phyloP scores from a whole-genome alignment of 768 basidiomycete species.

The Dentipellis sp. region DNA sequence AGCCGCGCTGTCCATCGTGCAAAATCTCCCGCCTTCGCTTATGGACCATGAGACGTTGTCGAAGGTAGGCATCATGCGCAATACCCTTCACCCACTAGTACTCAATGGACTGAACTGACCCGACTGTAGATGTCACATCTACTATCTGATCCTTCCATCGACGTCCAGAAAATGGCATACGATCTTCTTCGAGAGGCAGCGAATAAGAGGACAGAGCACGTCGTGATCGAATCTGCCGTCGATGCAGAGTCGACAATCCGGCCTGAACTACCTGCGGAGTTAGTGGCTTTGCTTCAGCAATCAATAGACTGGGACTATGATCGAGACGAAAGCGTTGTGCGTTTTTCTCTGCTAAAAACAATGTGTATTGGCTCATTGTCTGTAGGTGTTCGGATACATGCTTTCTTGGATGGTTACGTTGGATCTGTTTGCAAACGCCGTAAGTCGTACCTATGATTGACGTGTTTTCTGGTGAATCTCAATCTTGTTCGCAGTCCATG shows the following conservation, averaged over 20 bases:
- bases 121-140: slow-evolving; percentile 67
- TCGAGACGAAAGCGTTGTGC: slow-evolving; percentile 23
- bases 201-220: slow-evolving; percentile 63
- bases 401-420: slow-evolving; percentile 87
- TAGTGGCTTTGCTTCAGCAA: slow-evolving; percentile 53
- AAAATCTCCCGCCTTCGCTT: slow-evolving; percentile 52
- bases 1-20: slow-evolving; percentile 58
- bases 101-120: neutral
- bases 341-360: neutral
- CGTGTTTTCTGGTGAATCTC: neutral
- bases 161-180: slow-evolving; percentile 75
- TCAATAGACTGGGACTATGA: slow-evolving; percentile 29
- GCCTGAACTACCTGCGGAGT: slow-evolving; percentile 53
- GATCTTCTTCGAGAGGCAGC: slow-evolving; percentile 62
- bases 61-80: slow-evolving; percentile 32
- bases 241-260: slow-evolving; percentile 50
- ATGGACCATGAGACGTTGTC: slow-evolving; percentile 56
- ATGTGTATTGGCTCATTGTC: slow-evolving; percentile 5
- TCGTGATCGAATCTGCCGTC: slow-evolving; percentile 83
- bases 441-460: slow-evolving; percentile 29
- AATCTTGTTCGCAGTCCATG: slow-evolving; percentile 49
- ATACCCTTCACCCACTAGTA: neutral
- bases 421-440: slow-evolving; percentile 77
- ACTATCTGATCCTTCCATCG: slow-evolving; percentile 48
- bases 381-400: slow-evolving; percentile 55